A percentile compares a stretch with the other conserved stretches of the same genome.
Evolutionary conservation across 2,329 filamentous ascomycete species (phyloP).

Genomic region (Pyrenophora teres): DNA sequence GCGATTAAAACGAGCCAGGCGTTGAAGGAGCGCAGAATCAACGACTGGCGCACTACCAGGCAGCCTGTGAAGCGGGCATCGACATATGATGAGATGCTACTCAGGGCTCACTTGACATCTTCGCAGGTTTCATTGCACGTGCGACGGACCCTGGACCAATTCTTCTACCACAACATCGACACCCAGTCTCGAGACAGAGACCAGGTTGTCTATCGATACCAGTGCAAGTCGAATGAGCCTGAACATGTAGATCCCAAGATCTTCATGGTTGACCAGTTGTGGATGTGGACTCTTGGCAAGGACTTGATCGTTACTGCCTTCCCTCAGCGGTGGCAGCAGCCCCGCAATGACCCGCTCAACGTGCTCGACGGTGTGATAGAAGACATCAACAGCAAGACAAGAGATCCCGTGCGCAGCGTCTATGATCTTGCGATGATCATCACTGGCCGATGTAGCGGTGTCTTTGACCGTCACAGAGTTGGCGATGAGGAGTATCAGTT

Average conservation of each 20-base stretch:
- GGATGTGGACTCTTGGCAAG: conserved; percentile 65
- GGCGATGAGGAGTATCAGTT: conserved; percentile 67
- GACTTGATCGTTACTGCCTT: conserved; percentile 66
- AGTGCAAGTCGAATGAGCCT: conserved; percentile 43
- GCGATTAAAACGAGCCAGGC: conserved; percentile 52
- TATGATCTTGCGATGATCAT: conserved; percentile 68
- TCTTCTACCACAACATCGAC: conserved; percentile 68
- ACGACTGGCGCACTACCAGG: conserved; percentile 23
- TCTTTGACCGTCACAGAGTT: conserved; percentile 64
- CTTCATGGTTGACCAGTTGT: conserved; percentile 72
- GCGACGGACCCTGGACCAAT: conserved; percentile 67
- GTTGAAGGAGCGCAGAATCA: conserved; percentile 26
- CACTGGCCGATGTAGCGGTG: conserved; percentile 62
- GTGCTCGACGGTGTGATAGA: conserved; percentile 67
- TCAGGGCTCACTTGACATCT: conserved; percentile 55
- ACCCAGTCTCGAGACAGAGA: conserved; percentile 64
- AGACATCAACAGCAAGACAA: conserved; percentile 67
- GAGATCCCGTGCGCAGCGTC: conserved; percentile 63
- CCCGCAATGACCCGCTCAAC: conserved; percentile 65
- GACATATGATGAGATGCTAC: conserved; percentile 53
- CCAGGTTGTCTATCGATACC: conserved; percentile 68
- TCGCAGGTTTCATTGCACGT: conserved; percentile 60
- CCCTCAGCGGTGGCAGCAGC: conserved; percentile 63
- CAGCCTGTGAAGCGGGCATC: conserved; percentile 26
- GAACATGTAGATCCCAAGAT: conserved; percentile 59